phyloP scores from a whole-genome alignment of 225 moss, liverwort and hornwort species.

The Physcomitrium patens region DNA sequence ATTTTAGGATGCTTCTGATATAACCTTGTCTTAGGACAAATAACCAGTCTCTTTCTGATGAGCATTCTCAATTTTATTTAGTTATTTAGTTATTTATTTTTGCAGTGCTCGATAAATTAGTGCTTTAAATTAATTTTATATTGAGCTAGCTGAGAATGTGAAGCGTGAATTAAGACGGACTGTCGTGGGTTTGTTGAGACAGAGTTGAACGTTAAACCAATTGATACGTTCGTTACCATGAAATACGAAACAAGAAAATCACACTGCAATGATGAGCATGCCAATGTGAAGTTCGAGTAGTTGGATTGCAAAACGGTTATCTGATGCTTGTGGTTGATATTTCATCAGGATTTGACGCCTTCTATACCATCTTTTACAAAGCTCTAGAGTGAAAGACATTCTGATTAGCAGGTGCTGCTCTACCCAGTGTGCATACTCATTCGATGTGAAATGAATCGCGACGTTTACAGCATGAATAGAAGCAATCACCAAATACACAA shows the following conservation, averaged over 20 bases:
- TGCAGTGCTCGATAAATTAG: too few relatives aligned
- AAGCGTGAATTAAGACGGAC: too few relatives aligned
- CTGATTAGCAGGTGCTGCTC: conserved; percentile 50
- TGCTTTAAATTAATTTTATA: too few relatives aligned
- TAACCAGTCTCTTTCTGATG: too few relatives aligned
- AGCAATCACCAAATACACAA: conserved; percentile 50
- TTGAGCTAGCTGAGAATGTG: too few relatives aligned
- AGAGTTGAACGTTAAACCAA: background rate
- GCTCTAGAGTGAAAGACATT: conserved; percentile 53
- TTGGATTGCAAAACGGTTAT: background rate
- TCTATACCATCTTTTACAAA: conserved; percentile 48
- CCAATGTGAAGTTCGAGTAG: background rate
- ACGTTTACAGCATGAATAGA: conserved; percentile 44
- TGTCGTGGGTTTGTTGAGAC: too few relatives aligned
- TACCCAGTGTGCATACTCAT: conserved; percentile 64
- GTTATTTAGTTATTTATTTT: too few relatives aligned
- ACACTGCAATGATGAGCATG: background rate
- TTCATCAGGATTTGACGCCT: conserved; percentile 52
- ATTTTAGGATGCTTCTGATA: background rate
- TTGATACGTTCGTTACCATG: conserved; percentile 40
- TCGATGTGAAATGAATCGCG: conserved; percentile 60
- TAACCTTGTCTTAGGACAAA: background rate
- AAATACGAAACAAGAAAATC: conserved; percentile 48
- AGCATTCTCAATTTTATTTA: too few relatives aligned
- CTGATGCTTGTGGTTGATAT: background rate